Evolutionary conservation across 176 grass and related monocot species (phyloP), one percentile per base, ranked within the genome.

Genomic region (Tuctoria greenei): DNA sequence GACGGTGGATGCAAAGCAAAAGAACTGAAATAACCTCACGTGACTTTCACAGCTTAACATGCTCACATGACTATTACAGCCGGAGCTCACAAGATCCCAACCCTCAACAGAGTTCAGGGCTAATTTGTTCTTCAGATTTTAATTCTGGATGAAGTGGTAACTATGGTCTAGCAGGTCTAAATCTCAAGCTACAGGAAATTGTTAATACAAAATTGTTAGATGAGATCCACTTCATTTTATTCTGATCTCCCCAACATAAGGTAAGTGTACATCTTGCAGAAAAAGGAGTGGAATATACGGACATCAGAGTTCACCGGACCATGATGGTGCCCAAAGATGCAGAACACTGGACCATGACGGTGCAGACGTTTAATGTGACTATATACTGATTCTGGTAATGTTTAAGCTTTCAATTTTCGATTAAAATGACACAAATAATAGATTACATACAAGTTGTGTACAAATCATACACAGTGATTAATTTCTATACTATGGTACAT

Each of bases 381-480:
- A 69, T 7, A 42, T 46, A 83, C n/a, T 9, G 0, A 50, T 5
- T 40, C 0, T 10, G 5, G 9, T 24, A n/a, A 40, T 34, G 7
- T 23, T 25, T 40, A 27, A 71, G 55, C 17, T 44, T 50, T 11
- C 72, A 69, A 1, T 6, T 40, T 68, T 49, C 44, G n/a, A 49
- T 60, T 18, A 41, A n/a, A 61, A 59, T 21, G 16, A 14, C 18
- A 35, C 17, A 40, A 12, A 70, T n/a, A 31, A 24, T 62, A n/a
- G n/a, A 23, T 59, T 26, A 18, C 43, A 78, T 26, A 72, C 45
- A 55, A 56, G 5, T 35, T 72, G 7, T 26, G 14, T 45, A 37
- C 20, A 49, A 83, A 76, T 76, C 31, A 63, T 52, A 78, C 66
- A 71, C 36, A 24, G 55, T 10, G 18, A 37, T 20, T 36, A 17